These are phyloP conservation scores for Venturia pyrina DNA, from an alignment of 2,329 filamentous ascomycete species.

Conservation along the genomic window DNA sequence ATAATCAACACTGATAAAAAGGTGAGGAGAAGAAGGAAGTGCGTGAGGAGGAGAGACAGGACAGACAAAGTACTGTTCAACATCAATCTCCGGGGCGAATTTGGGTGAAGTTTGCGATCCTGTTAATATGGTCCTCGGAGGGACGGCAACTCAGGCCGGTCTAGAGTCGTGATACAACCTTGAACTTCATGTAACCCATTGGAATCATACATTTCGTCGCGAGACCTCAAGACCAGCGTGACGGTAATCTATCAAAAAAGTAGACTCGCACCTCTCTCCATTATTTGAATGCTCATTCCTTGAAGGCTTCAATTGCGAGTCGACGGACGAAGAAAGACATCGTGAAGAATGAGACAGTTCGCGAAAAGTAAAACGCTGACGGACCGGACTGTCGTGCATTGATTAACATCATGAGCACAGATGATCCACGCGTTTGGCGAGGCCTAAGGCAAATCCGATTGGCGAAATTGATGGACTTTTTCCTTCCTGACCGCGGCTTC, in stretches of 20 bases:
- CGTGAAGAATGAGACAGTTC: not conserved
- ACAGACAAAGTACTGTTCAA: not conserved
- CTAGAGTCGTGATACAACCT: not conserved
- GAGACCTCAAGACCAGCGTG: too few species aligned
- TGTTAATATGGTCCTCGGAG: not conserved
- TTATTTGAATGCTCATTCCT: not conserved
- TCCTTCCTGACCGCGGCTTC: not conserved
- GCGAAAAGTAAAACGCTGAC: not conserved
- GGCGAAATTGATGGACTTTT: not conserved
- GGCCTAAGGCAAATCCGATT: not conserved
- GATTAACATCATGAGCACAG: not conserved
- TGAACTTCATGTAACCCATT: not conserved
- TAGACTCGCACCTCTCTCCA: too few species aligned
- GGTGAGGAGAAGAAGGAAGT: too few species aligned
- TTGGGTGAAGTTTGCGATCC: not conserved
- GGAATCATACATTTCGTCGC: too few species aligned
- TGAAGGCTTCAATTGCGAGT: not conserved
- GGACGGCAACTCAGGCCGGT: not conserved
- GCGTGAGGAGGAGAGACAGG: not conserved
- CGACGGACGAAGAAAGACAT: not conserved
- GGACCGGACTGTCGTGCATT: not conserved
- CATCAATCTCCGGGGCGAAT: not conserved
- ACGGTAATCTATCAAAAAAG: too few species aligned
- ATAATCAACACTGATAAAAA: too few species aligned
- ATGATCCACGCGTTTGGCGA: not conserved